Base-by-base conservation (phyloP, 805 yeast genomes). In the Candida sonorensis region DNA sequence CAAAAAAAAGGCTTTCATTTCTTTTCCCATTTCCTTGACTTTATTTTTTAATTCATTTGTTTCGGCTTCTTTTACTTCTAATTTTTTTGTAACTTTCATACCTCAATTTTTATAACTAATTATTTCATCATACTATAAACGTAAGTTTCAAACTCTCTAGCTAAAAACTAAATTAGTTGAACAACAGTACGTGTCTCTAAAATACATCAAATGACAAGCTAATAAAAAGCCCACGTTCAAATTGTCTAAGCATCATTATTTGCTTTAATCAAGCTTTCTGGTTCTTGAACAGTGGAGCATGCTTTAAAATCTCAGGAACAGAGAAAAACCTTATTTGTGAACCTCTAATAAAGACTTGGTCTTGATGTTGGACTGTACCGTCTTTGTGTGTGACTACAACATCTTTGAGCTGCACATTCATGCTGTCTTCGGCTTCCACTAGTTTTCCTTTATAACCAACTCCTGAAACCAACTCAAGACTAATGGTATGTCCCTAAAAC, bases 291-390 rank as follows among this genome's bases (percentile, higher is more conserved):
- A 88, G 73, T 10, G 97, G 97, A 1, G 97, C 96, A 53, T 86
- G 76, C 47, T 69, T 72, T 32, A 90, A 67, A 59, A 88, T 77
- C 31, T 90, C 97, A 0, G 98, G 98, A 5, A 92, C 77, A 14
- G 80, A 75, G 41, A 92, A 70, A 56, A 86, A 81, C 39, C 87
- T 72, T 16, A 90, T 75, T 59, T 83, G 88, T 1, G 95, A 85
- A 2, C 98, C 98, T 47, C 98, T 73, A 4, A 90, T 76, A 54
- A 85, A 88, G 4, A 87, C 94, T 46, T 81, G 85, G 41, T 82
- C 86, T 67, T 85, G 69, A 44, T 80, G 81, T 2, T 81, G 66
- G 3, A 82, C 81, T 29, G 68, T 66, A 4, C 96, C 95, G 33
- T 85, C 81, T 27, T 77, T 62, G 17, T 77, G 73, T 0, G 96